Evolutionary conservation across 805 yeast species (phyloP).

Genomic region (Metschnikowia proteae): DNA sequence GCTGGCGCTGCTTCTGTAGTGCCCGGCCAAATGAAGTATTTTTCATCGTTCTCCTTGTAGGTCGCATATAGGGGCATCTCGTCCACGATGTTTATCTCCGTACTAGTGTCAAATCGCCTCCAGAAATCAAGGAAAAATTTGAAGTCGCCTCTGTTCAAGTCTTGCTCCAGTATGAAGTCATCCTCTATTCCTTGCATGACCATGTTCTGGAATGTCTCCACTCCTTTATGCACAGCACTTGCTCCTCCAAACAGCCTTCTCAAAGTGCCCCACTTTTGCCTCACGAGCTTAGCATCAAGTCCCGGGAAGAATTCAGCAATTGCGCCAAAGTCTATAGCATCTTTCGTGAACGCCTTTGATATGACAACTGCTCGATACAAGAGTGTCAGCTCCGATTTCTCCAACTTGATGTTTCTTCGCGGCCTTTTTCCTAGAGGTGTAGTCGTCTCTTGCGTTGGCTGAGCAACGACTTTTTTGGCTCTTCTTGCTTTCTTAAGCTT

Average conservation of each 20-base stretch:
- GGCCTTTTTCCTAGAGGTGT: conserved; percentile 10
- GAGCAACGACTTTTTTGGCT: conserved; percentile 12
- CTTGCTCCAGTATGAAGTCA: conserved; percentile 47
- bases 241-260: conserved; percentile 47
- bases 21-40: conserved; percentile 37
- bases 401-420: conserved; percentile 25
- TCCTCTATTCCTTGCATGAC: conserved; percentile 56
- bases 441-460: conserved; percentile 7
- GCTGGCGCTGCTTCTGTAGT: conserved; percentile 3
- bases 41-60: conserved; percentile 46
- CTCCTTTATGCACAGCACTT: conserved; percentile 53
- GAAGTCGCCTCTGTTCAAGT: conserved; percentile 50
- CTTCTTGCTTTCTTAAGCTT: conserved; percentile 13
- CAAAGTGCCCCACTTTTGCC: conserved; percentile 68
- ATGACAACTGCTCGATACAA: conserved; percentile 65
- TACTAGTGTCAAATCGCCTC: conserved; percentile 48
- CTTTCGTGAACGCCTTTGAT: conserved; percentile 55
- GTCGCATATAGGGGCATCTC: conserved; percentile 37
- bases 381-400: conserved; percentile 47
- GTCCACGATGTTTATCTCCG: conserved; percentile 26
- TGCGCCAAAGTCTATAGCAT: conserved; percentile 60
- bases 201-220: conserved; percentile 65
- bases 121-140: conserved; percentile 57
- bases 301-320: conserved; percentile 50
- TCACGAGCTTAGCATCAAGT: conserved; percentile 41